phyloP scores from a whole-genome alignment of 331 rosid genomes.

The Quercus phellos region DNA sequence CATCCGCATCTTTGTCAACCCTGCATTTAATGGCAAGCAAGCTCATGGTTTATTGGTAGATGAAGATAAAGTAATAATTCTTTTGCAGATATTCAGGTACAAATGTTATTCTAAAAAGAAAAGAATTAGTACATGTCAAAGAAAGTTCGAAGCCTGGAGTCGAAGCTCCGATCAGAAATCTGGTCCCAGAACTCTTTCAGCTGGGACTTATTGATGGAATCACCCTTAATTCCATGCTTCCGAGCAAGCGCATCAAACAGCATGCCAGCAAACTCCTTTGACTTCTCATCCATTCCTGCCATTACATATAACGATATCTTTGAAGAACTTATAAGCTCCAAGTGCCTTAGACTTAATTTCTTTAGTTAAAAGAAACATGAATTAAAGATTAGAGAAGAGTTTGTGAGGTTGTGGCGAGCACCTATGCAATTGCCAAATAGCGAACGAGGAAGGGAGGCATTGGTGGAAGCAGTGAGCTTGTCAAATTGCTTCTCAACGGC shows the following conservation, averaged over 20 bases:
- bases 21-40: conserved; percentile 23
- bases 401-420: conserved; percentile 3
- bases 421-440: conserved; percentile 59
- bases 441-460: conserved; percentile 47
- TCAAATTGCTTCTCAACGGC: conserved; percentile 45
- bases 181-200: conserved; percentile 61
- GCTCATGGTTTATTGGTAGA: neutral
- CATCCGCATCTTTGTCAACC: conserved; percentile 77
- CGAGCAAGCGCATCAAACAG: conserved; percentile 65
- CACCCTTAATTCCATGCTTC: conserved; percentile 38
- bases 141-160: conserved; percentile 68
- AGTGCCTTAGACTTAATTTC: neutral
- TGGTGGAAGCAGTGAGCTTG: conserved; percentile 39
- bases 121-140: conserved; percentile 56
- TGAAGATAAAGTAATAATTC: neutral
- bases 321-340: neutral
- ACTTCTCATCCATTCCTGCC: conserved; percentile 62
- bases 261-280: conserved; percentile 61
- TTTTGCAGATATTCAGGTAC: neutral
- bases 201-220: conserved; percentile 49
- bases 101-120: neutral
- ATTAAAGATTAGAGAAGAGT: neutral
- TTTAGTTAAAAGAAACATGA: neutral
- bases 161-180: conserved; percentile 61
- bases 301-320: conserved; percentile 12